These are phyloP conservation scores for Pichia scutulata DNA, from an alignment of 805 yeast species.

Conservation along the genomic window DNA sequence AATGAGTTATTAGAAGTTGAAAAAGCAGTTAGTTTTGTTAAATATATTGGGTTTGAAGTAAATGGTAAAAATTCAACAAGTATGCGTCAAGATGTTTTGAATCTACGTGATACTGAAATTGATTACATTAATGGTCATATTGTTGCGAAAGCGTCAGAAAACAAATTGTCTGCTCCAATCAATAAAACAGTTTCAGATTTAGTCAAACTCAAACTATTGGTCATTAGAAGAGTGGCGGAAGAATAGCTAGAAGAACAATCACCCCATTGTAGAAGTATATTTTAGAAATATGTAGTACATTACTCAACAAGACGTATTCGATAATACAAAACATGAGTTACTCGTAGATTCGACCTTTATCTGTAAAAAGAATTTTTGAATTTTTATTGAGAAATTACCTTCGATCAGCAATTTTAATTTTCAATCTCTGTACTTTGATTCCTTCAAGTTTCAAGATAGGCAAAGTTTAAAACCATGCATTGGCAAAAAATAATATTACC, in stretches of 20 bases:
- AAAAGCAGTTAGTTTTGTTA: slow-evolving; percentile 26
- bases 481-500: slow-evolving; percentile 24
- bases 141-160: slow-evolving; percentile 42
- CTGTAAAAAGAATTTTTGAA: background rate
- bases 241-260: background rate
- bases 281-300: background rate
- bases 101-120: slow-evolving; percentile 61
- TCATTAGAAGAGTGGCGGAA: slow-evolving; percentile 12
- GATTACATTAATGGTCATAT: slow-evolving; percentile 81
- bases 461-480: slow-evolving; percentile 10
- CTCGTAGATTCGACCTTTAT: too few relatives aligned
- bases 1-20: slow-evolving; percentile 26
- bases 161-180: slow-evolving; percentile 36
- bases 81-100: slow-evolving; percentile 60
- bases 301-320: background rate
- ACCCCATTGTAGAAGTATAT: background rate
- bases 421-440: too few relatives aligned
- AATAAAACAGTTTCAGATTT: slow-evolving; percentile 41
- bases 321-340: background rate
- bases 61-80: slow-evolving; percentile 53
- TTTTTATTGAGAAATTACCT: background rate
- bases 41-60: slow-evolving; percentile 21
- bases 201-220: slow-evolving; percentile 32
- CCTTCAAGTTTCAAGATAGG: slow-evolving; percentile 11
- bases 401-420: background rate